These are phyloP conservation scores for Chloropicon primus DNA, from an alignment of 139 green algal species.

Conservation along the genomic window DNA sequence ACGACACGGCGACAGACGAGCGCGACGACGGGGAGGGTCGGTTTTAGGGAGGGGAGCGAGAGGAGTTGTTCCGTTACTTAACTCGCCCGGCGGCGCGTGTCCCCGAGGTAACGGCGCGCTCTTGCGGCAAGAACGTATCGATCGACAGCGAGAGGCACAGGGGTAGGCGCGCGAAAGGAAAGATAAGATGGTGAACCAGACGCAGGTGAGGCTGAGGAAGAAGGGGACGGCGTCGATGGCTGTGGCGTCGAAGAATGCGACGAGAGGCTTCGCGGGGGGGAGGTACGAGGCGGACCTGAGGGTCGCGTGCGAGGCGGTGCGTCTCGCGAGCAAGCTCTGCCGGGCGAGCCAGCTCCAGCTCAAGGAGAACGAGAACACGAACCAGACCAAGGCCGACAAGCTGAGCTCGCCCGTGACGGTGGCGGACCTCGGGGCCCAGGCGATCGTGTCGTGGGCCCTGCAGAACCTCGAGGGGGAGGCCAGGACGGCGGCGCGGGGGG, in stretches of 20 bases:
- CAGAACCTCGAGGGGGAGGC: conserved; percentile 59
- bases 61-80: no score
- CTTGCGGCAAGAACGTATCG: no score
- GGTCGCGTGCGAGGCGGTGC: conserved; percentile 40
- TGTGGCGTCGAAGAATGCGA: not conserved
- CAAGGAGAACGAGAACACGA: not conserved
- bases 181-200: no score
- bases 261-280: not conserved
- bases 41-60: no score
- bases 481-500: conserved; percentile 40
- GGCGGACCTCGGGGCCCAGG: conserved; percentile 74
- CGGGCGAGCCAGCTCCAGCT: conserved; percentile 18
- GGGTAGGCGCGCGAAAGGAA: no score
- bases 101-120: no score
- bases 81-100: no score
- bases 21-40: no score
- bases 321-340: conserved; percentile 45
- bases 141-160: no score
- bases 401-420: conserved; percentile 87
- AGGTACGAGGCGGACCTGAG: conserved; percentile 22
- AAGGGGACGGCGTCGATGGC: not conserved
- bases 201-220: not conserved
- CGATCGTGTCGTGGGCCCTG: conserved; percentile 17
- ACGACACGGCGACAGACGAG: no score
- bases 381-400: conserved; percentile 35